Evolutionary conservation across 495 filamentous ascomycete species (phyloP).

Genomic region (Penicillium roqueforti): DNA sequence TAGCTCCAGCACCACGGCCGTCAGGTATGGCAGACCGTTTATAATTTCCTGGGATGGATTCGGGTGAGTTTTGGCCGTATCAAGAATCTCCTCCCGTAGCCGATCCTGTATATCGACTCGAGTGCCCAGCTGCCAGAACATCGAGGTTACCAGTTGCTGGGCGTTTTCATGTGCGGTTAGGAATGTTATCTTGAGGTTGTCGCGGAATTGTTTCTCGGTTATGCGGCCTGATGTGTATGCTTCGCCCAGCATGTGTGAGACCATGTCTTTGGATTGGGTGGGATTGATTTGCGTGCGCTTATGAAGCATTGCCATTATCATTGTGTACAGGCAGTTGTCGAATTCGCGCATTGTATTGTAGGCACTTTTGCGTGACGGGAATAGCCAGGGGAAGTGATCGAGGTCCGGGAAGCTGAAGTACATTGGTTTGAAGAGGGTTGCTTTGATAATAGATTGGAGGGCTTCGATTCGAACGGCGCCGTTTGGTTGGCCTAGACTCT

Average conservation of each 20-base stretch:
- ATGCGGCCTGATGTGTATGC: conserved; percentile 23
- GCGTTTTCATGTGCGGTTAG: conserved; percentile 35
- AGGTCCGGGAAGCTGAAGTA: conserved; percentile 40
- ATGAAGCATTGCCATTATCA: conserved; percentile 17
- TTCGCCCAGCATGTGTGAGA: conserved; percentile 23
- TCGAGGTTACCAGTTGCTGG: conserved; percentile 30
- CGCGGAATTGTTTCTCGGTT: conserved; percentile 30
- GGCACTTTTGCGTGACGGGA: conserved; percentile 23
- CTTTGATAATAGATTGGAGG: conserved; percentile 29
- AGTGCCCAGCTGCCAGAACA: conserved; percentile 30
- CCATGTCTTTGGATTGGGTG: conserved; percentile 7
- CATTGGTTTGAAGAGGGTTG: conserved; percentile 36
- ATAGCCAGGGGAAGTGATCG: conserved; percentile 25
- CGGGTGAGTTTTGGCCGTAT: not conserved
- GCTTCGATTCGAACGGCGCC: conserved; percentile 18
- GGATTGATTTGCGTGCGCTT: conserved; percentile 1
- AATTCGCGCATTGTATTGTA: conserved; percentile 30
- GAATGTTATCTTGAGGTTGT: conserved; percentile 34
- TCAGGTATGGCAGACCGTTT: conserved; percentile 33
- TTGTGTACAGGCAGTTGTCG: conserved; percentile 20
- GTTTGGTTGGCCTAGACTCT: conserved; percentile 4
- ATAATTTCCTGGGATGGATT: conserved; percentile 21
- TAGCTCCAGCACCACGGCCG: conserved; percentile 33
- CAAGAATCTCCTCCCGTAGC: conserved; percentile 27
- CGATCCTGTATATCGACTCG: conserved; percentile 22